Base-by-base conservation (phyloP, 306 rosid species). In the Quercus glauca region DNA sequence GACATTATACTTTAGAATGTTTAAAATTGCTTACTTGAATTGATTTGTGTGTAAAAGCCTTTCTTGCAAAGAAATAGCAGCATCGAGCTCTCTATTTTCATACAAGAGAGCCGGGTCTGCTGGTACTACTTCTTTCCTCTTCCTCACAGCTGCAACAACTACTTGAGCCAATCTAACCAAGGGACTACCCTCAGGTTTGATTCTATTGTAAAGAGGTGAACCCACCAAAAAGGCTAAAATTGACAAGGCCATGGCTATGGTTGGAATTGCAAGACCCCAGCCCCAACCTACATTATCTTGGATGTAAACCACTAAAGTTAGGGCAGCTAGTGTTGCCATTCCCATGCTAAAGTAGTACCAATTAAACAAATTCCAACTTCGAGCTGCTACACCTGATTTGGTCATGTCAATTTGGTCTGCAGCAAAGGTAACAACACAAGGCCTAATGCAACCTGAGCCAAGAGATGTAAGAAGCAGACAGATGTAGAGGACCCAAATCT, bases 211-310 rank as follows among this genome's bases (percentile, higher is more conserved):
- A 13, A 94, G 87, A 12, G 92, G 94, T 18, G 88, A 84, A 7
- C 98, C 98, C 55, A 85, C 35, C 2, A 92, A 78, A 78, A 94
- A 94, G 51, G 86, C 81, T 20, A 89, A 23, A 19, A 90, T 69
- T 4, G 97, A 94, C 23, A 92, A 52, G 10, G 88, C 37, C 98
- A 92, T 92, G 61, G 87, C 91, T 19, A 87, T 58, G 74, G 90
- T 81, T 6, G 98, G 98, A 45, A 92, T 78, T 6, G 92, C 98
- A 71, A 92, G 86, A 5, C 98, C 98, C 94, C 88, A 90, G 0
- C 91, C 96, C 97, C 97, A 94, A 0, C 97, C 91, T 55, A 88
- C 78, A 4, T 89, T 86, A 58, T 94, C 98, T 83, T 94, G 97
- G 55, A 92, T 78, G 77, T 90, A 92, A 49, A 94, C 91, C 55